Percentiles rank a stretch among this genome's conserved stretches.
These are phyloP conservation scores for Lepidium didymum DNA, from an alignment of 345 rosid genomes.

Conservation along the genomic window DNA sequence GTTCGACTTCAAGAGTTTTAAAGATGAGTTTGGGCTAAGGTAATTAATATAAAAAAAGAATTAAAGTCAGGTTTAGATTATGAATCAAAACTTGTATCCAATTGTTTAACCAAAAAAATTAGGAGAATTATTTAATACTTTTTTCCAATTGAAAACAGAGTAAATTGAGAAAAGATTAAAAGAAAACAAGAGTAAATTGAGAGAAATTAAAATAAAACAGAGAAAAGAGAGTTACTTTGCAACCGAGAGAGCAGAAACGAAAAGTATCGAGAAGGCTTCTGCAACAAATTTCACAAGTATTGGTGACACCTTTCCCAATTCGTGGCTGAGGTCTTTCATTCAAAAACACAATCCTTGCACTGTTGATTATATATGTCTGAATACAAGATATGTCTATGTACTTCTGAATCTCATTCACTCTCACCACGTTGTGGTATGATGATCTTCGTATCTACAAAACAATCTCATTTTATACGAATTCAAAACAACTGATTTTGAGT, in stretches of 20 bases:
- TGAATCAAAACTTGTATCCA: no score
- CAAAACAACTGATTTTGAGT: no score
- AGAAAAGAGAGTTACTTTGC: conserved; percentile 40
- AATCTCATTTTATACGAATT: not conserved
- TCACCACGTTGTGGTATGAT: conserved; percentile 89
- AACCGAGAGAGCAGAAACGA: conserved; percentile 90
- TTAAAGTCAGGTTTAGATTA: no score
- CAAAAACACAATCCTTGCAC: conserved; percentile 86
- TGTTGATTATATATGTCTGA: conserved; percentile 87
- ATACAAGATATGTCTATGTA: conserved; percentile 74
- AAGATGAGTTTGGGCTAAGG: no score
- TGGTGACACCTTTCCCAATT: conserved; percentile 90
- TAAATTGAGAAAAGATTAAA: no score
- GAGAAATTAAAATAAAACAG: not conserved
- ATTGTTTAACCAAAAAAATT: no score
- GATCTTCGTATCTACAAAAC: conserved; percentile 73
- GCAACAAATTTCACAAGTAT: conserved; percentile 80
- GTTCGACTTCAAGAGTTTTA: no score
- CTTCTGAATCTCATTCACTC: conserved; percentile 84
- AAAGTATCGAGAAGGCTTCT: conserved; percentile 90
- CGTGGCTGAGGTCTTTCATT: conserved; percentile 87
- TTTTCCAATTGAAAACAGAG: no score
- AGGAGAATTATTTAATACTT: no score
- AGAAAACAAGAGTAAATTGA: no score
- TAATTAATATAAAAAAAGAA: no score